Base-by-base conservation (phyloP, 2,329 filamentous ascomycete genomes). In the Pseudonectria buxi region DNA sequence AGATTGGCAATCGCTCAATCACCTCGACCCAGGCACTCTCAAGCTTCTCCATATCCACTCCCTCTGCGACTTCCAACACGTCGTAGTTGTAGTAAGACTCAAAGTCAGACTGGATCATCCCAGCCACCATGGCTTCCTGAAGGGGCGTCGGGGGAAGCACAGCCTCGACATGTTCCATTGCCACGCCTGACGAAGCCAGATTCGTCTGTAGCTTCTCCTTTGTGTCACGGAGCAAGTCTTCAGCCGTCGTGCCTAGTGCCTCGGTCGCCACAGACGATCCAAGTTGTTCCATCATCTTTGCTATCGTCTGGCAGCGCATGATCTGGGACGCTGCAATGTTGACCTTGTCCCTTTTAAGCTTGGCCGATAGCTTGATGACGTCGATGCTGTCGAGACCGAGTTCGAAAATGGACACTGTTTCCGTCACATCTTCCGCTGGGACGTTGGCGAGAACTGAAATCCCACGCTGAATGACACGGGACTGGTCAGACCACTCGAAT, bases 301-400 rank as follows among this genome's bases (percentile, higher is more conserved):
- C 56, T 25, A 95, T 80, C 0, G 75, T 86, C 33, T 83, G 77
- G 4, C 70, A 70, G 34, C 75, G 80, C 71, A 94, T 83, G 14
- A 95, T 80, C n/a, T 71, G 68, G 46, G 86, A 85, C n/a, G 89
- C 78, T 0, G 81, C 65, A 10, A 94, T 56, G 1, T 63, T 54
- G 14, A 92, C 63, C 0, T 71, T 73, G 4, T 62, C 59, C 29
- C 71, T 74, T 44, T 74, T 83, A 2, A 95, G 67, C 35, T 78
- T 73, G 0, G 86, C 80, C 0, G 85, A 83, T 0, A 95, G 64
- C 50, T 87, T 94, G 57, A 95, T 90, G 2, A 83, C 76, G 58
- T 95, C 89, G 39, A 95, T 94, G 51, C 89, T 95, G 64, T 95
- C 90, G 6, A 95, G 71, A 0, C 89, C 89, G 24, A 95, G 71